Percentiles rank a stretch among this genome's conserved stretches.
Evolutionary conservation across 805 yeast species (phyloP).

Genomic region (Tetrapisispora taiwanensis): DNA sequence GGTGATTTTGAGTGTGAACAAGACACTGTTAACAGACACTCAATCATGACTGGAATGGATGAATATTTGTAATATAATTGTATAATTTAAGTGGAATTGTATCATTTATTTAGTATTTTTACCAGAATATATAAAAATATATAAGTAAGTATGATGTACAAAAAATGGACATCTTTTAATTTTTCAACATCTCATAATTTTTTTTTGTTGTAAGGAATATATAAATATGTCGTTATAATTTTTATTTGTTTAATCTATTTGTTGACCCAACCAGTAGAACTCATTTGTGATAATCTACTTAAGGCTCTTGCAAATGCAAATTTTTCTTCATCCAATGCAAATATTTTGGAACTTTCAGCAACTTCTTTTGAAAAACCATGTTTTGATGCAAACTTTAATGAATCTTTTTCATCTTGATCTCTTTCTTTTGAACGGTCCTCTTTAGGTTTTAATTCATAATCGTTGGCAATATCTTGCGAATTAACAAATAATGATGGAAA

Average conservation of each 20-base stretch:
- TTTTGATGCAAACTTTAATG: constrained; percentile 43
- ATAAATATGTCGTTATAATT: too few relatives aligned
- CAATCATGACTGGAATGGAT: too few relatives aligned
- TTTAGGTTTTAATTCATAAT: constrained; percentile 24
- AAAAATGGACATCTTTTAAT: too few relatives aligned
- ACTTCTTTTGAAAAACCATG: constrained; percentile 69
- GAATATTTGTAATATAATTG: too few relatives aligned
- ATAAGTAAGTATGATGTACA: too few relatives aligned
- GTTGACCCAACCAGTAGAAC: constrained; percentile 78
- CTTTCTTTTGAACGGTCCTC: constrained; percentile 3
- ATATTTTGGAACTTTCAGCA: constrained; percentile 63
- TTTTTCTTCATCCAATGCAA: constrained; percentile 87
- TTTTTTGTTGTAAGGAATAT: too few relatives aligned
- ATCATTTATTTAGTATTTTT: too few relatives aligned
- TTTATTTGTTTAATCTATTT: constrained; percentile 1
- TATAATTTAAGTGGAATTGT: too few relatives aligned
- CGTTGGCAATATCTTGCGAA: constrained; percentile 44
- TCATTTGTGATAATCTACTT: constrained; percentile 86
- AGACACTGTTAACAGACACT: neutral
- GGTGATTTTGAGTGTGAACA: neutral
- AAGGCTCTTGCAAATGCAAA: constrained; percentile 96
- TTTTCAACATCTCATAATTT: too few relatives aligned
- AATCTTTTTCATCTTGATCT: constrained; percentile 31
- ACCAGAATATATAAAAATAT: too few relatives aligned
- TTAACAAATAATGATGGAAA: constrained; percentile 81